These are phyloP conservation scores for Megacollybia platyphylla DNA, from an alignment of 1,284 basidiomycete genomes.

Conservation along the genomic window DNA sequence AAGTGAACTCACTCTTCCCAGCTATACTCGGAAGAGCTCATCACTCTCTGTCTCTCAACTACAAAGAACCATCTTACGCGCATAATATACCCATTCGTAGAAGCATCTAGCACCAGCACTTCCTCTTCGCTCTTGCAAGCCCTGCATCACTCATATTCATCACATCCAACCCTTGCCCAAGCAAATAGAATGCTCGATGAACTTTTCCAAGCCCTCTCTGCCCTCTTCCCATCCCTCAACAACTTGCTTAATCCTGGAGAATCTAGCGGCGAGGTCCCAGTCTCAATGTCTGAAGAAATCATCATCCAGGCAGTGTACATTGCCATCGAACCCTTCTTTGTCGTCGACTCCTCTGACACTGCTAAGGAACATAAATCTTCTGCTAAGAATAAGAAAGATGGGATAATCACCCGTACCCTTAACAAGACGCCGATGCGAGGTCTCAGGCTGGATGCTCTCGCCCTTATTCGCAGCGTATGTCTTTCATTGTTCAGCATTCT, in stretches of 20 bases:
- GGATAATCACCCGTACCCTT: constrained; percentile 43
- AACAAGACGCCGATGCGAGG: constrained; percentile 71
- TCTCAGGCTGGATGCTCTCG: constrained; percentile 70
- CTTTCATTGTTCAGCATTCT: constrained; percentile 1
- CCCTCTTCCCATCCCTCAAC: constrained; percentile 58
- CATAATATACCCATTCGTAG: constrained; percentile 81
- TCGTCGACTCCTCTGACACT: constrained; percentile 48
- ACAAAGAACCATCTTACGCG: constrained; percentile 74
- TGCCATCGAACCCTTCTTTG: constrained; percentile 86
- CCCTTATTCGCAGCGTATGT: constrained; percentile 73
- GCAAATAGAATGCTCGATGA: constrained; percentile 33
- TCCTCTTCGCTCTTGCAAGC: constrained; percentile 14
- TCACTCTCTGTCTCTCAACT: constrained; percentile 63
- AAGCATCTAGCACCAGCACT: constrained; percentile 38
- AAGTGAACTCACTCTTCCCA: constrained; percentile 15
- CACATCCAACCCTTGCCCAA: constrained; percentile 19
- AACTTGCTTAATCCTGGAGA: constrained; percentile 40
- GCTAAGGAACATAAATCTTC: constrained; percentile 4
- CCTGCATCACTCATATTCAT: constrained; percentile 17
- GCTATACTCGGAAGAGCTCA: constrained; percentile 88
- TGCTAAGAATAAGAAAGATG: constrained; percentile 33
- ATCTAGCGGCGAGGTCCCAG: constrained; percentile 23
- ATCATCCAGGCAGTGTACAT: constrained; percentile 89
- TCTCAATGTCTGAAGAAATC: constrained; percentile 77
- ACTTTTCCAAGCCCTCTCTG: constrained; percentile 54